phyloP scores from a whole-genome alignment of 2,329 filamentous ascomycete species.

The Cladosporium austrohemisphaericum region DNA sequence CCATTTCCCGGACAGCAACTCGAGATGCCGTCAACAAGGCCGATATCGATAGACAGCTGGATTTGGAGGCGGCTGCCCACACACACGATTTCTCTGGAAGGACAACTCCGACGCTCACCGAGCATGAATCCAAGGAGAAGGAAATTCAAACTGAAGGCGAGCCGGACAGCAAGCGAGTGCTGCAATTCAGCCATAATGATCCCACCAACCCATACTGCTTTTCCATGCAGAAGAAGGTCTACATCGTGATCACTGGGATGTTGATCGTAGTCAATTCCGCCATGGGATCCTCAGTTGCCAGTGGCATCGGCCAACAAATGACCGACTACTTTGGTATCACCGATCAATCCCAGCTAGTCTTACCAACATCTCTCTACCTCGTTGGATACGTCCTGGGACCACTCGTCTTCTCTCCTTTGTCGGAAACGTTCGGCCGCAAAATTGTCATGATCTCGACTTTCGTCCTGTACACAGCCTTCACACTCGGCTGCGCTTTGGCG shows the following conservation, averaged over 20 bases:
- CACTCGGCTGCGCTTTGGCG: slow-evolving; percentile 42
- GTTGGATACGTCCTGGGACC: slow-evolving; percentile 48
- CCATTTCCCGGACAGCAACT: neutral
- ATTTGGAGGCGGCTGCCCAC: slow-evolving; percentile 1
- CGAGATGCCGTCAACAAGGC: slow-evolving; percentile 3
- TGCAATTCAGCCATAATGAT: slow-evolving; percentile 36
- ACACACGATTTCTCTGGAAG: slow-evolving; percentile 5
- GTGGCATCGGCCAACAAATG: slow-evolving; percentile 49
- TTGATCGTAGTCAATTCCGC: slow-evolving; percentile 64
- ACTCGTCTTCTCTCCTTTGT: slow-evolving; percentile 42
- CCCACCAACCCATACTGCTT: slow-evolving; percentile 33
- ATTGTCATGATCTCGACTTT: slow-evolving; percentile 51
- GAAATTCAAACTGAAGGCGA: neutral
- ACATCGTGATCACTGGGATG: slow-evolving; percentile 54
- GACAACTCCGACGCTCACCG: slow-evolving; percentile 1
- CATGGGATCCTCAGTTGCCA: slow-evolving; percentile 61
- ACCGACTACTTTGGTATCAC: slow-evolving; percentile 55
- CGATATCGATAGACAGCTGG: slow-evolving; percentile 8
- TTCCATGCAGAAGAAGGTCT: slow-evolving; percentile 45
- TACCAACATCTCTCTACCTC: slow-evolving; percentile 50
- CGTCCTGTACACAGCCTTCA: slow-evolving; percentile 43
- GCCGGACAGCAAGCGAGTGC: neutral
- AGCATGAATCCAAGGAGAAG: no score
- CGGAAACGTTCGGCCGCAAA: slow-evolving; percentile 45
- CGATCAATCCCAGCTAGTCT: slow-evolving; percentile 39